Base-by-base conservation (phyloP, 2,329 filamentous ascomycete genomes). In the Gaeumannomyces sp. region DNA sequence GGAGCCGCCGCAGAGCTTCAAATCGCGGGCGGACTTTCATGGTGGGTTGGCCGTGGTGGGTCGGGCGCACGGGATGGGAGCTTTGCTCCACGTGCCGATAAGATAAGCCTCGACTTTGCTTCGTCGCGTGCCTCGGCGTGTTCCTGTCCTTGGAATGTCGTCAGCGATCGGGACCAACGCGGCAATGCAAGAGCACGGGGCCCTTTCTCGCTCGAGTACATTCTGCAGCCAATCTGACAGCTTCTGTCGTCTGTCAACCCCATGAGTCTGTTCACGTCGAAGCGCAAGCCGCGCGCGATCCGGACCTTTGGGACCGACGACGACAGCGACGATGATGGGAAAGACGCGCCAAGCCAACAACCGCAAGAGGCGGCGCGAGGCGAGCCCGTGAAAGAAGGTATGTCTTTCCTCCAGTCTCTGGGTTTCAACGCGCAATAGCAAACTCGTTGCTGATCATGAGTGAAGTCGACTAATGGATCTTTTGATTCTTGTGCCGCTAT, bases 221-320 rank as follows among this genome's bases (percentile, higher is more conserved):
- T n/a, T n/a, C 8, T 53, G 19, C 45, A n/a, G 22, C 1, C 45
- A 53, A n/a, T 3, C 22, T 5, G 19, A 53, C 45, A n/a, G 6
- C 45, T 6, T 14, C 22, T n/a, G 45, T 22, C 19, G 2, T 11
- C 2, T n/a, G 19, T 6, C 19, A 14, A 4, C 22, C 19, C 45
- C 22, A 53, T 53, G 16, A n/a, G 59, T 1, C 19, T 50, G 13
- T 88, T 88, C 65, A 79, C 78, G 4, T 75, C 80, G 1, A 88
- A 85, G 71, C 78, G 85, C 68, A 93, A 95, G 70, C 88, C 91
- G 60, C 89, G 91, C 69, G 90, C 93, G 72, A 90, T 97, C 70
- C 89, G 87, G 60, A 80, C 86, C 0, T 81, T 86, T 58, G 90
- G 92, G 59, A 86, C 88, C 16, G 87, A 91, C 4, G 88, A 88